Conservation (phyloP, 2,329 filamentous ascomycete species). For the Ramichloridium luteum region DNA sequence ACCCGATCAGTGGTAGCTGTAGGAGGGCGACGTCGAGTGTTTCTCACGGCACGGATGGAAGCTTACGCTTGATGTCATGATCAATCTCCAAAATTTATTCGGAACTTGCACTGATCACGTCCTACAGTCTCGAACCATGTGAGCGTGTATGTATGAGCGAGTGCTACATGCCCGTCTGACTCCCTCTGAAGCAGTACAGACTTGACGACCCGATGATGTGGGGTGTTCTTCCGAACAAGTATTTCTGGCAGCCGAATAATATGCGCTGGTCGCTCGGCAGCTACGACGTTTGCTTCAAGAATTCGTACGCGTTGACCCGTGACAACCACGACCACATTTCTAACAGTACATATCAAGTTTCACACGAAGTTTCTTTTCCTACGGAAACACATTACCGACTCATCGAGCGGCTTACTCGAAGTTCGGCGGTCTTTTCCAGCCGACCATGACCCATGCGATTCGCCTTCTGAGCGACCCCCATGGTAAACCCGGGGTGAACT, state of each 20-base stretch:
- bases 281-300: conserved; percentile 90
- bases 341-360: too few species aligned
- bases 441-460: conserved; percentile 75
- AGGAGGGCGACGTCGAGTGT: too few species aligned
- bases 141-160: conserved; percentile 60
- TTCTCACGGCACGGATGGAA: too few species aligned
- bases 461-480: conserved; percentile 56
- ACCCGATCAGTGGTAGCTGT: too few species aligned
- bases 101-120: too few species aligned
- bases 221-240: conserved; percentile 70
- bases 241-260: conserved; percentile 59
- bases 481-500: not conserved
- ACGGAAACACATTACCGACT: conserved; percentile 82
- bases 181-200: conserved; percentile 35
- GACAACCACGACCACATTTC: too few species aligned
- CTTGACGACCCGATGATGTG: conserved; percentile 91
- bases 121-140: conserved; percentile 70
- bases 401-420: conserved; percentile 69
- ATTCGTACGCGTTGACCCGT: too few species aligned
- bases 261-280: conserved; percentile 82
- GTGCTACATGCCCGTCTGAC: conserved; percentile 5
- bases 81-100: too few species aligned
- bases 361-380: conserved; percentile 66
- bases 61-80: too few species aligned
- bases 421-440: conserved; percentile 77